Evolutionary conservation across 176 grass and related monocot genomes (phyloP).

Genomic region (Microstegium vimineum): DNA sequence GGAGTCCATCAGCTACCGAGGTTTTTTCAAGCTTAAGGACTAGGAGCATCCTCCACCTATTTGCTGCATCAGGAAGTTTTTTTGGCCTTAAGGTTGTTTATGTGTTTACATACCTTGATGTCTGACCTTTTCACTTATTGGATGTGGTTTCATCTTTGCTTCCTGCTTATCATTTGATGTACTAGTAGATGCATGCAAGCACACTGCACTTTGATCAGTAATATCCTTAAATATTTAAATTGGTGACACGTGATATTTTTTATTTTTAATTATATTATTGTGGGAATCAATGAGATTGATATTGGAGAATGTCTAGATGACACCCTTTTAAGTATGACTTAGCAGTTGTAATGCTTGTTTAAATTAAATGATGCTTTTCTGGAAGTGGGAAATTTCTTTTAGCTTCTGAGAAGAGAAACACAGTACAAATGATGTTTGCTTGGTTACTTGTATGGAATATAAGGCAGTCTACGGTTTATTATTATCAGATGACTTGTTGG

Average conservation of each 20-base stretch:
- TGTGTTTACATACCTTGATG: neutral
- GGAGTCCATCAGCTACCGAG: constrained; percentile 48
- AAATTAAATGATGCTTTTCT: neutral
- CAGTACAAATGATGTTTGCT: neutral
- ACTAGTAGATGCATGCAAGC: neutral
- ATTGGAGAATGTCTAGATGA: neutral
- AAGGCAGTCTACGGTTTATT: neutral
- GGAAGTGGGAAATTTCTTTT: neutral
- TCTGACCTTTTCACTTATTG: constrained; percentile 1
- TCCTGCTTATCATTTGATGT: neutral
- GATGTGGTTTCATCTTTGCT: constrained; percentile 1
- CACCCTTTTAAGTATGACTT: neutral
- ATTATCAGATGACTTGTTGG: neutral
- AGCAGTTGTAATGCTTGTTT: neutral
- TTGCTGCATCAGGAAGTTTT: constrained; percentile 78
- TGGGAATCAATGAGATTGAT: neutral
- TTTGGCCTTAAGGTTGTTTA: constrained; percentile 77
- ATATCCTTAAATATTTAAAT: constrained; percentile 15
- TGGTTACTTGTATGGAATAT: neutral
- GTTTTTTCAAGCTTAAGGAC: constrained; percentile 79
- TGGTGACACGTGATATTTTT: neutral
- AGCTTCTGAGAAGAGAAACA: neutral
- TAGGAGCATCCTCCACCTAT: constrained; percentile 90
- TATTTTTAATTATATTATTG: neutral
- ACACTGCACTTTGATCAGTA: neutral